Evolutionary conservation across 768 basidiomycete genomes (phyloP).

Genomic region (Kwoniella heveanensis): DNA sequence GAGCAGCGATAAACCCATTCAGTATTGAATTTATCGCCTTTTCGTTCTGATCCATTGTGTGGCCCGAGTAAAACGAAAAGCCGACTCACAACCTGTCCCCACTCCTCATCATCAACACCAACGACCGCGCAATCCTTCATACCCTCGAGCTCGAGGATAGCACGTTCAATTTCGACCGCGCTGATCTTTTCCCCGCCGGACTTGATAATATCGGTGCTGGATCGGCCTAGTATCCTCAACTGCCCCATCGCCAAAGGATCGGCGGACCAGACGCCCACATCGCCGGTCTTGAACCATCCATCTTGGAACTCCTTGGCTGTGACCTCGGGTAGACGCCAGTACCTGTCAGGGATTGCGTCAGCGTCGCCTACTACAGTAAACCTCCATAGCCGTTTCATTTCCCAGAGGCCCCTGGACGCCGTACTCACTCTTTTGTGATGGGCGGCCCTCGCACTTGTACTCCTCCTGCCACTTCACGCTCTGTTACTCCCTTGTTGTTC

Average conservation of each 20-base stretch:
- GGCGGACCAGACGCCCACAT: conserved; percentile 42
- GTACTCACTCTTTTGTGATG: conserved; percentile 39
- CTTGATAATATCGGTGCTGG: conserved; percentile 45
- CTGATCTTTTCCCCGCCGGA: conserved; percentile 52
- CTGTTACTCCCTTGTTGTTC: conserved; percentile 29
- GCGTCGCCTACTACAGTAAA: too few relatives aligned
- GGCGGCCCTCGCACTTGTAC: conserved; percentile 43
- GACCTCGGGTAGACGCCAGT: conserved; percentile 36
- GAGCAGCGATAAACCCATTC: too few relatives aligned
- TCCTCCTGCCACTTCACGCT: conserved; percentile 38
- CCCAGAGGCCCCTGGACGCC: too few relatives aligned
- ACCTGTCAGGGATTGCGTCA: conserved; percentile 12
- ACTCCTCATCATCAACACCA: conserved; percentile 43
- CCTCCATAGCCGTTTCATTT: too few relatives aligned
- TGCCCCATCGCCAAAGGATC: conserved; percentile 27
- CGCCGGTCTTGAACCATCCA: conserved; percentile 53
- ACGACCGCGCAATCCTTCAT: conserved; percentile 49
- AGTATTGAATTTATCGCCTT: too few relatives aligned
- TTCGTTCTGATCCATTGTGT: too few relatives aligned
- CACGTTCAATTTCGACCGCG: conserved; percentile 48
- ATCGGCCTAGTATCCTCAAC: conserved; percentile 40
- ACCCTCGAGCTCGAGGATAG: conserved; percentile 40
- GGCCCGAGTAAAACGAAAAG: conserved; percentile 1
- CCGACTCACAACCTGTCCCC: conserved; percentile 48
- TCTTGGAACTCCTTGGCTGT: conserved; percentile 48